Percentiles rank a stretch among this genome's conserved stretches.
phyloP scores from a whole-genome alignment of 352 stramenopile genomes.

The Pythium grandisporangium region DNA sequence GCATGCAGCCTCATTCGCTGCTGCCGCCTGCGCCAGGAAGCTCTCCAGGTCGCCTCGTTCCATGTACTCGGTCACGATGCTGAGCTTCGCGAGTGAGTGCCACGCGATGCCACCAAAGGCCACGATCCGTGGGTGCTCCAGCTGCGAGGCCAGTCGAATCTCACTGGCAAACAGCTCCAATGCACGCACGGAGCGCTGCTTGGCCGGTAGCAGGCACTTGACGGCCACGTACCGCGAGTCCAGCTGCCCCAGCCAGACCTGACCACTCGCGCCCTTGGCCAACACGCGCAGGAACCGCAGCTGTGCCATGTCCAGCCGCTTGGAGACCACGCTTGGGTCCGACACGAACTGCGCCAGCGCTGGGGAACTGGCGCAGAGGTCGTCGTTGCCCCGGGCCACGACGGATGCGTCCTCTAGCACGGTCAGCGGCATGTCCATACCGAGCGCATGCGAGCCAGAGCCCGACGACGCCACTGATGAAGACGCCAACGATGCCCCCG shows the following conservation, averaged over 20 bases:
- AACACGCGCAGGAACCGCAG: constrained; percentile 63
- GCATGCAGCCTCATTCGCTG: no score
- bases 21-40: constrained; percentile 26
- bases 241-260: constrained; percentile 78
- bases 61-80: constrained; percentile 75
- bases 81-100: constrained; percentile 68
- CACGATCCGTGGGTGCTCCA: constrained; percentile 78
- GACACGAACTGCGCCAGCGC: constrained; percentile 53
- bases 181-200: constrained; percentile 40
- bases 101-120: constrained; percentile 73
- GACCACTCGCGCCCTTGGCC: constrained; percentile 67
- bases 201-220: constrained; percentile 63
- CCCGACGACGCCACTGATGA: no score
- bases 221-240: constrained; percentile 67
- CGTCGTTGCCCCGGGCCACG: no score
- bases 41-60: constrained; percentile 58
- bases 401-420: no score
- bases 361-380: constrained; percentile 42
- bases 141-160: constrained; percentile 64
- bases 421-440: no score
- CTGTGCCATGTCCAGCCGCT: constrained; percentile 65
- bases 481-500: no score
- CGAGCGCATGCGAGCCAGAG: no score
- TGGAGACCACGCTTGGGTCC: constrained; percentile 59
- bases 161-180: constrained; percentile 79